Base-by-base conservation (phyloP, 2,329 filamentous ascomycete genomes). In the Biscogniauxia marginata region DNA sequence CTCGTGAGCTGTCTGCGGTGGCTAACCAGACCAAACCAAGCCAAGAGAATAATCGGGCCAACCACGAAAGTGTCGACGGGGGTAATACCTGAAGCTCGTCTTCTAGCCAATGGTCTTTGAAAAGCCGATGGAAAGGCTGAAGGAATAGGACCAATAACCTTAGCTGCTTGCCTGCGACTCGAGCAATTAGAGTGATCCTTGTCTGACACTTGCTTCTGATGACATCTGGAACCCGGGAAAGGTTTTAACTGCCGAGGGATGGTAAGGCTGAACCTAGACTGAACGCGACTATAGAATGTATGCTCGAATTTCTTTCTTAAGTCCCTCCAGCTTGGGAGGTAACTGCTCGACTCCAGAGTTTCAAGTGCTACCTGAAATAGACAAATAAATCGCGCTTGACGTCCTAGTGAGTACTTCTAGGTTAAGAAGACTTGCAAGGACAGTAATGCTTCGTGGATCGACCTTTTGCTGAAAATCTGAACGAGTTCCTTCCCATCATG, bases 391-490 rank as follows among this genome's bases (percentile, higher is more conserved):
- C 3, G 2, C 30, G 13, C 30, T 5, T 39, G 30, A 6, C 30
- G 9, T n/a, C 13, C n/a, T 16, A 5, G 9, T 39, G 11, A 19
- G 16, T 16, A 16, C 20, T 50, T 18, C 9, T 23, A 22, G 11
- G 9, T 30, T 25, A 62, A 45, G 48, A 50, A 58, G 21, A 7
- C n/a, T 25, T 56, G 48, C 11, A 62, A 24, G 16, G 51, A 46
- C 13, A 39, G 8, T 53, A 62, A 56, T 49, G 57, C 44, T 46
- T 54, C 50, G 4, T 18, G n/a, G 22, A 55, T 49, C 7, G 55
- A 47, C 7, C 16, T 11, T 19, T 52, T 48, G 13, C 5, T 44
- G 30, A 60, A 62, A 21, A 58, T 53, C 3, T 20, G 11, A 7
- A 39, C 11, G 13, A 39, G 13, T n/a, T 39, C 18, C 19, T 13